phyloP scores from a whole-genome alignment of 2,329 filamentous ascomycete genomes.

The Zalaria obscura region DNA sequence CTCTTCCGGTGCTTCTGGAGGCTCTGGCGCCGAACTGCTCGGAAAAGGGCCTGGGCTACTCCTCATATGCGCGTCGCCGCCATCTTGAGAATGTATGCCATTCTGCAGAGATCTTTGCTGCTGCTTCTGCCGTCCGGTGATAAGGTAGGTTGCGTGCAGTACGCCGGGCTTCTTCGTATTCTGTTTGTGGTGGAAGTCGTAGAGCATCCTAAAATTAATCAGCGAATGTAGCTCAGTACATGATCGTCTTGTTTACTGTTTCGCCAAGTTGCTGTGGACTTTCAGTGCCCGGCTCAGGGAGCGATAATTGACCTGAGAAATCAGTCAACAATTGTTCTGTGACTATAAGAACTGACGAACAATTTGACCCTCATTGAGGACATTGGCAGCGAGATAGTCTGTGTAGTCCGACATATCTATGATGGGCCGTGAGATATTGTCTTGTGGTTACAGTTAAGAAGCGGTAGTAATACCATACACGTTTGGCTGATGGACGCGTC shows the following conservation, averaged over 20 bases:
- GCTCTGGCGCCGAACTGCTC: slow-evolving; percentile 45
- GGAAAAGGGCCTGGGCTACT: slow-evolving; percentile 46
- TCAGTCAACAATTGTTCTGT: slow-evolving; percentile 4
- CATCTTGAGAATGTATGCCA: slow-evolving; percentile 32
- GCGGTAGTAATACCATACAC: no score
- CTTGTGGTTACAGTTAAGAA: no score
- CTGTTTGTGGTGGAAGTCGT: slow-evolving; percentile 67
- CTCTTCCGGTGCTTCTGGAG: not conserved
- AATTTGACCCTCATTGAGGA: slow-evolving; percentile 61
- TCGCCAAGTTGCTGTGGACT: slow-evolving; percentile 74
- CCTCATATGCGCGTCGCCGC: slow-evolving; percentile 53
- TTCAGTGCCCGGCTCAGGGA: slow-evolving; percentile 68
- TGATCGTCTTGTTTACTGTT: slow-evolving; percentile 49
- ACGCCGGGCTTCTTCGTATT: slow-evolving; percentile 59
- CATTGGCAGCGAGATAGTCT: slow-evolving; percentile 58
- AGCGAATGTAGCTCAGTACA: no score
- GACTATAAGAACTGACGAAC: slow-evolving; percentile 31
- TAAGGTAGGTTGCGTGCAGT: slow-evolving; percentile 83
- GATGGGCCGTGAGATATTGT: no score
- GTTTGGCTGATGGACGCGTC: no score
- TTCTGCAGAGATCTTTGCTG: slow-evolving; percentile 13
- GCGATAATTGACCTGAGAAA: slow-evolving; percentile 72
- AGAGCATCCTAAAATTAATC: slow-evolving; percentile 52
- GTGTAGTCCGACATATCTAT: slow-evolving; percentile 31
- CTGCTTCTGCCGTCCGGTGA: slow-evolving; percentile 52